Evolutionary conservation across 2,329 filamentous ascomycete genomes (phyloP), one percentile per base, ranked within the genome.

Genomic region (Cladosporium sp.): DNA sequence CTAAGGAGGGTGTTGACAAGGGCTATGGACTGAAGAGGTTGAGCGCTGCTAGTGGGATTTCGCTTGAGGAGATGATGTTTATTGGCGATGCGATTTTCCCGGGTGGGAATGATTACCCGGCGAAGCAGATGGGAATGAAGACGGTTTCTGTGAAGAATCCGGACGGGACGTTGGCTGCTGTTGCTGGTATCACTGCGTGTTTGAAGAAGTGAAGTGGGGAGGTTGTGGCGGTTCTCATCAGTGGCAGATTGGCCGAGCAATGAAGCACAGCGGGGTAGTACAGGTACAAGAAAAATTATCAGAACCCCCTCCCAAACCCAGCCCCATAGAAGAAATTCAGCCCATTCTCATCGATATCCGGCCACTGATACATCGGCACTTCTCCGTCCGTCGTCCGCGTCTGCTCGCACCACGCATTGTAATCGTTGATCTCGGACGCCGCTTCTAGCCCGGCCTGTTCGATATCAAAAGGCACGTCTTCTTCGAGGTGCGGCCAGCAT

Each of bases 61-160:
- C 76, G 25, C 72, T 79, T 23, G 73, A 77, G 60, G 66, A 74
- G 67, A 78, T 79, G 73, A 73, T 79, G 70, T 79, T 80, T 63
- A 76, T 80, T n/a, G 78, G 77, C 11, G 77, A 80, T 67, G 78
- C 78, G 18, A 77, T 79, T 51, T 79, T 78, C 63, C 76, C 77
- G 1, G 78, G 76, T 23, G 77, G 78, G 16, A 79, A 79, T 61
- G 78, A 79, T 64, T 78, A 77, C 68, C 76, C 76, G 4, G 73
- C 75, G 5, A 74, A 76, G 68, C 67, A 78, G 68, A 62, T 77
- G 23, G 76, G 75, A 10, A 61, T 71, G 58, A 63, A 70, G 66
- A 74, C 71, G 10, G 70, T 73, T 16, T 53, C 49, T 13, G 71
- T 74, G 5, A 70, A 69, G 67, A 43, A 73, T 30, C 71, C 70